Evolutionary conservation across 2,329 filamentous ascomycete species (phyloP), one percentile per base, ranked within the genome.

Genomic region (Amauroascus verrucosus): DNA sequence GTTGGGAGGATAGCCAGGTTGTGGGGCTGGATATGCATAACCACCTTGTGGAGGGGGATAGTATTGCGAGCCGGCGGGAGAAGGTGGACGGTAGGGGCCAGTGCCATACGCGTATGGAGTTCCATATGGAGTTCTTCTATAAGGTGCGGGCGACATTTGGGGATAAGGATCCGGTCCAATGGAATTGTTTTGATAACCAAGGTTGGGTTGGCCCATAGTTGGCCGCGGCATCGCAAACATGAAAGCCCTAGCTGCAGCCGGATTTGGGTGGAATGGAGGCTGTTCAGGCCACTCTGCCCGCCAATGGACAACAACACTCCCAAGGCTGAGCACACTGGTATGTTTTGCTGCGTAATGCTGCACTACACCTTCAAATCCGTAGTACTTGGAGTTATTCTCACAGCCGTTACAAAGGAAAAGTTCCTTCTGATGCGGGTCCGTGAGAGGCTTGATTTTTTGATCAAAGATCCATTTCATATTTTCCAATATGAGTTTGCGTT

Each of bases 391-490:
- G 59, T 77, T 80, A 48, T 74, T 74, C 46, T 83, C 79, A 65
- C 85, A 89, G 28, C 75, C 78, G 60, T 81, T 82, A 70, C 87
- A 93, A 54, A 86, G 76, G 66, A 93, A 93, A 8, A 90, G 70
- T 53, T 90, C 85, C 62, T 82, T 85, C 60, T 81, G 76, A 60
- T 77, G 76, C 44, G 73, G 70, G 57, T 88, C 83, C 2, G 84
- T 87, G 51, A 81, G 70, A 22, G 81, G 80, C 62, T 82, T 86
- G 64, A 93, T 76, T 65, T 88, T 89, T 59, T 79, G 80, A 62
- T 90, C 86, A 65, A 86, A 90, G 28, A 90, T 73, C 81, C 84
- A 91, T 67, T 86, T 90, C 86, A 93, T 89, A 63, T 90, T 88
- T 64, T 91, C 86, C 59, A 93, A 70, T 1, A 83, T 85, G 50